These are phyloP conservation scores for Phycomyces nitens DNA, from an alignment of 192 early-diverging fungal genomes.

Conservation along the genomic window DNA sequence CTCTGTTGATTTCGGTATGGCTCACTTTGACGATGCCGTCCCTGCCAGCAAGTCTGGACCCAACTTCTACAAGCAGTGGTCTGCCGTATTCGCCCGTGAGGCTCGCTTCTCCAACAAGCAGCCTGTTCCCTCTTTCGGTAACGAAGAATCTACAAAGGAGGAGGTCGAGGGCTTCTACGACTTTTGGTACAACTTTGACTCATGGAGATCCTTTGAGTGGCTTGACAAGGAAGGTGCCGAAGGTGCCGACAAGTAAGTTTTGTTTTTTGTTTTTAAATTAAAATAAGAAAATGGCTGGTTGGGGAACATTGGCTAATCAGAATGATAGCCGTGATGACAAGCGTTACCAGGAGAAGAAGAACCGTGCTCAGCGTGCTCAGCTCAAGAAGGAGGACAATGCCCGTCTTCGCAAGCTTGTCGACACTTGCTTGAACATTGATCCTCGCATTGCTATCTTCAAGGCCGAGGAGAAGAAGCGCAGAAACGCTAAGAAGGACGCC, in stretches of 20 bases:
- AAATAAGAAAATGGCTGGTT: too few species aligned
- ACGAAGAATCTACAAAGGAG: conserved; percentile 53
- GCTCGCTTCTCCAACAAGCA: conserved; percentile 87
- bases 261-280: too few species aligned
- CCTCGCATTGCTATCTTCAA: conserved; percentile 89
- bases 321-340: conserved; percentile 88
- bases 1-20: conserved; percentile 87
- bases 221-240: conserved; percentile 96
- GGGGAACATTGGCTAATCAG: neutral
- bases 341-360: conserved; percentile 93
- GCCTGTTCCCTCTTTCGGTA: conserved; percentile 83
- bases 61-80: conserved; percentile 78
- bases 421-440: conserved; percentile 71
- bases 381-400: conserved; percentile 98
- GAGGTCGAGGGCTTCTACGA: conserved; percentile 81
- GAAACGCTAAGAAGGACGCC: conserved; percentile 88
- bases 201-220: conserved; percentile 97
- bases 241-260: conserved; percentile 51
- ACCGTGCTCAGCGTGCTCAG: conserved; percentile 85
- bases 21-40: conserved; percentile 49
- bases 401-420: conserved; percentile 81
- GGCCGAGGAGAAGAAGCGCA: conserved; percentile 85
- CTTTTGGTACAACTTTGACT: conserved; percentile 88
- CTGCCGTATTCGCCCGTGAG: conserved; percentile 84
- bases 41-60: conserved; percentile 75